Base-by-base conservation (phyloP, 768 basidiomycete species). In the Calocera cornea region DNA sequence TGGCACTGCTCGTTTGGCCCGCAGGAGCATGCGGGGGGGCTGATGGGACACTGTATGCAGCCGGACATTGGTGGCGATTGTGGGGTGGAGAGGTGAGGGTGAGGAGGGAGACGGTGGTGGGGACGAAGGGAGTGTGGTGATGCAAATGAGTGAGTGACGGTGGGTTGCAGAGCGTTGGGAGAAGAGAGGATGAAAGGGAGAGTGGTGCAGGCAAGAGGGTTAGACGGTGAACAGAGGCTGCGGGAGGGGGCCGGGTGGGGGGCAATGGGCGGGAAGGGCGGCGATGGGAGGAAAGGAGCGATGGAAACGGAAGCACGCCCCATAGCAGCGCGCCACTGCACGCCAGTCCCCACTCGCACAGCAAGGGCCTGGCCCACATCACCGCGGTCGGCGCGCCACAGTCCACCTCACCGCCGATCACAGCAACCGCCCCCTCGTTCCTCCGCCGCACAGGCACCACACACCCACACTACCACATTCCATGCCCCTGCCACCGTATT, bases 231-330 rank as follows among this genome's bases (percentile, higher is more conserved):
- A n/a, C n/a, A n/a, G n/a, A n/a, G 7, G 36, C 14, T 38, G 36
- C 5, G 36, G 36, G 14, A 38, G 36, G 14, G 36, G 14, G 5
- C 7, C 1, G 10, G 29, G 34, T 34, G 1, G 65, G 44, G 2
- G 54, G 22, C 22, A 63, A 66, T 3, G 67, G 68, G 47, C 67
- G 31, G 63, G 41, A 34, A 60, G 19, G 16, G 69, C 65, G 22
- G 24, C 16, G 8, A 22, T 12, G 27, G 17, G 36, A 34, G 1
- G 31, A 29, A 63, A 16, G 10, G 38, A 2, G 22, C 44, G 24
- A 29, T 54, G 49, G 17, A 36, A 65, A 14, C 64, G 31, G 16
- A 36, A 8, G 14, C 1, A 34, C n/a, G 16, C 34, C 33, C 29
- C n/a, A 38, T 2, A 40, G 16, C 24, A n/a, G n/a, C n/a, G n/a